phyloP scores from a whole-genome alignment of 495 filamentous ascomycete species.

The Aspergillus heteromorphus region DNA sequence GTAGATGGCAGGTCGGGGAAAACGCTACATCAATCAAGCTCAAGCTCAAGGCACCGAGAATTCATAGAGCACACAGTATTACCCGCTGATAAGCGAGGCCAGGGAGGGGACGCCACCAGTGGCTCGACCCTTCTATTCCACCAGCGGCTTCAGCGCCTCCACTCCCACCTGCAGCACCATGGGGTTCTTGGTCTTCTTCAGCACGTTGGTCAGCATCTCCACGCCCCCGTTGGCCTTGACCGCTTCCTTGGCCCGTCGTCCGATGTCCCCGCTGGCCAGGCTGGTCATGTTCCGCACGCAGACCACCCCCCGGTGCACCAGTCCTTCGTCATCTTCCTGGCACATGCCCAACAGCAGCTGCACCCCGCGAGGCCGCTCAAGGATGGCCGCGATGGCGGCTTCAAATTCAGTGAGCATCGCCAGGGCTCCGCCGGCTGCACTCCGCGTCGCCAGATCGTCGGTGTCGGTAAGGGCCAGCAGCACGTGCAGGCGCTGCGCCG shows the following conservation, averaged over 20 bases:
- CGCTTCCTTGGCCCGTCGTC: slow-evolving; percentile 32
- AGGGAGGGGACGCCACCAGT: not conserved
- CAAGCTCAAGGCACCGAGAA: not conserved
- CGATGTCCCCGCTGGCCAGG: slow-evolving; percentile 37
- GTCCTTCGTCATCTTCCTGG: slow-evolving; percentile 65
- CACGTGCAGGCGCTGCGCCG: slow-evolving; percentile 69
- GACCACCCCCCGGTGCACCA: slow-evolving; percentile 74
- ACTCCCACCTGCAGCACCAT: slow-evolving; percentile 61
- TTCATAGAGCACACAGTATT: slow-evolving; percentile 1
- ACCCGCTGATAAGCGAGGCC: not conserved
- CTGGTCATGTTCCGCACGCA: slow-evolving; percentile 53
- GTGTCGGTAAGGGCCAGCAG: slow-evolving; percentile 81
- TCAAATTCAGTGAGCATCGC: slow-evolving; percentile 79
- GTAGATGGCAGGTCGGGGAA: not conserved
- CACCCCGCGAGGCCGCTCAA: slow-evolving; percentile 63
- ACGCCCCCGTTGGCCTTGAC: slow-evolving; percentile 47
- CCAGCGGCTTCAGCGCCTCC: slow-evolving; percentile 55
- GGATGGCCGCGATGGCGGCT: slow-evolving; percentile 59
- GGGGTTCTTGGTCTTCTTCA: slow-evolving; percentile 57
- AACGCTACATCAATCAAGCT: not conserved
- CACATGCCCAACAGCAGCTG: slow-evolving; percentile 69
- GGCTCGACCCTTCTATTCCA: slow-evolving; percentile 31
- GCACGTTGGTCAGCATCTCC: slow-evolving; percentile 54
- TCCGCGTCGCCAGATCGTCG: slow-evolving; percentile 71
- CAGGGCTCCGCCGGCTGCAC: slow-evolving; percentile 81